Percentiles rank a stretch among this genome's conserved stretches.
Conservation (phyloP, 2,329 filamentous ascomycete species). For the Mycogone perniciosa region DNA sequence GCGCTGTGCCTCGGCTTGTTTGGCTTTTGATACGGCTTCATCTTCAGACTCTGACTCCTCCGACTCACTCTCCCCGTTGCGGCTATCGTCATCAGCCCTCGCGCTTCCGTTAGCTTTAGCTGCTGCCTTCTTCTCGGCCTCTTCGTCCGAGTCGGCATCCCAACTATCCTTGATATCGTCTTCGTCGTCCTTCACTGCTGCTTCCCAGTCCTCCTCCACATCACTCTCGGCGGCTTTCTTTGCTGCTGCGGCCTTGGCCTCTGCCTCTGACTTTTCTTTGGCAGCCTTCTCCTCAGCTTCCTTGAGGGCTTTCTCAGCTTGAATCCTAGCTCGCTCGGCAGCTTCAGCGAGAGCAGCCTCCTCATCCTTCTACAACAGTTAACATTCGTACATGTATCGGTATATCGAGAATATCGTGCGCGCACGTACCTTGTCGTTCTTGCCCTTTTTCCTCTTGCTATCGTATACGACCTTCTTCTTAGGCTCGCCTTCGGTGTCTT, state of each 20-base stretch:
- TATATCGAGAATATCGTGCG: neutral
- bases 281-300: constrained; percentile 56
- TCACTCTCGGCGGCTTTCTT: constrained; percentile 53
- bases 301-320: constrained; percentile 61
- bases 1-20: constrained; percentile 65
- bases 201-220: constrained; percentile 82
- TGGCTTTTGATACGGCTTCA: constrained; percentile 66
- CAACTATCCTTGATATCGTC: constrained; percentile 87
- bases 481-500: constrained; percentile 47
- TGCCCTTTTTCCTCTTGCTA: constrained; percentile 71
- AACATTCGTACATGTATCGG: constrained; percentile 5
- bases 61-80: constrained; percentile 24
- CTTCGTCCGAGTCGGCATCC: constrained; percentile 79
- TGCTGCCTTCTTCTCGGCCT: constrained; percentile 40
- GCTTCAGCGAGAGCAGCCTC: constrained; percentile 73
- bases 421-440: constrained; percentile 47
- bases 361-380: constrained; percentile 55
- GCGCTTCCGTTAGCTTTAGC: constrained; percentile 19
- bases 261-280: constrained; percentile 49
- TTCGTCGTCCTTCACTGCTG: constrained; percentile 63
- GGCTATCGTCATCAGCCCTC: constrained; percentile 33
- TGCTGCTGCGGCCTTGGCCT: constrained; percentile 47
- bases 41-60: constrained; percentile 56
- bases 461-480: constrained; percentile 77
- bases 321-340: constrained; percentile 60